A percentile compares a stretch with the other conserved stretches of the same genome.
These are phyloP conservation scores for Mycena amicta DNA, from an alignment of 768 basidiomycete genomes.

Conservation along the genomic window DNA sequence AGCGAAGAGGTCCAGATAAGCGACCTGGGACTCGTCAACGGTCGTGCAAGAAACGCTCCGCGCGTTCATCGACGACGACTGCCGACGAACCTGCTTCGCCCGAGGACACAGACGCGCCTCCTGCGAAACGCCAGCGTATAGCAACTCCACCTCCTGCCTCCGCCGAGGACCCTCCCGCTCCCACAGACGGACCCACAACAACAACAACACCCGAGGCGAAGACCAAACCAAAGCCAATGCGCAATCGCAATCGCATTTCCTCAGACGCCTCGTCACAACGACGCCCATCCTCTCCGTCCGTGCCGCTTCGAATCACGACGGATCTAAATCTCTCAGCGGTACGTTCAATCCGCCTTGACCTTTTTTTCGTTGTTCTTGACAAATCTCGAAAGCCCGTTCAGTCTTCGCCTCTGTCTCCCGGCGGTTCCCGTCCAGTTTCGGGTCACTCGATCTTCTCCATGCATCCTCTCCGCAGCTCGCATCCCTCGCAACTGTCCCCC, in stretches of 20 bases:
- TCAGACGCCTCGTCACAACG: too few relatives aligned
- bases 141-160: background rate
- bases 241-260: slow-evolving; percentile 9
- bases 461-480: slow-evolving; percentile 31
- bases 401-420: background rate
- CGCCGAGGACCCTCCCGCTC: too few relatives aligned
- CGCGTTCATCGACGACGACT: slow-evolving; percentile 19
- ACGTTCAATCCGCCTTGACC: background rate
- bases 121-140: slow-evolving; percentile 55
- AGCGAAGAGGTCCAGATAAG: slow-evolving; percentile 85
- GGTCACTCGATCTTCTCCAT: slow-evolving; percentile 10
- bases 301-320: slow-evolving; percentile 15
- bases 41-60: slow-evolving; percentile 80
- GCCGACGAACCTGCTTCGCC: background rate
- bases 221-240: slow-evolving; percentile 2
- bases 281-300: background rate
- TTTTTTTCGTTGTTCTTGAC: background rate
- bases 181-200: too few relatives aligned
- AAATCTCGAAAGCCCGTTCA: too few relatives aligned
- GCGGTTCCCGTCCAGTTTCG: background rate
- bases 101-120: slow-evolving; percentile 45
- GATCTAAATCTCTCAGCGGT: slow-evolving; percentile 16
- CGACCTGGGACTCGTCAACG: slow-evolving; percentile 81
- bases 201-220: slow-evolving; percentile 4
- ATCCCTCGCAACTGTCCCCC: slow-evolving; percentile 17